Evolutionary conservation across 192 early-diverging fungal genomes (phyloP), one percentile per base, ranked within the genome.

Genomic region (Martensiomyces pterosporus): DNA sequence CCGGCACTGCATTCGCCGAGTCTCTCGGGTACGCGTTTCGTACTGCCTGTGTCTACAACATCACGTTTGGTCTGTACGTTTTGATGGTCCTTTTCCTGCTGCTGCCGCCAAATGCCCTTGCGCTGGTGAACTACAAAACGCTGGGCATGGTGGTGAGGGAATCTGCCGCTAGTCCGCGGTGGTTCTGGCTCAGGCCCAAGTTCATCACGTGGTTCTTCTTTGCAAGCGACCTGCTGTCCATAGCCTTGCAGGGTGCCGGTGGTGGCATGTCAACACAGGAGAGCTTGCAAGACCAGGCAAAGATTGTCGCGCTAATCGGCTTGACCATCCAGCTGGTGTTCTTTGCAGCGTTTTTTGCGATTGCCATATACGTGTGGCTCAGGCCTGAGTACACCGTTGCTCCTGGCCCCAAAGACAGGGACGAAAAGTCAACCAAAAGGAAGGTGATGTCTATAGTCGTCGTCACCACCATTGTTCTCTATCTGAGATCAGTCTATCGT

Each of bases 141-240:
- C 42, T 52, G 3, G 61, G 49, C 13, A 56, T 57, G 13, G 60
- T 72, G 3, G 65, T 72, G 16, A 25, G 46, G 4, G 21, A 58
- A 9, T 14, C 18, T 0, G 10, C 2, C 0, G 52, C 39, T 3
- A 35, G 27, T 3, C 29, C 39, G 3, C 42, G 52, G 23, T 38
- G 24, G 40, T 72, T 72, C 42, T 72, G 52, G 43, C 46, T 72
- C 9, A 42, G 29, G 10, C 52, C 61, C 10, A 43, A 37, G 26
- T 72, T 72, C 43, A 62, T 72, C 44, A 64, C 49, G 35, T 72
- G 68, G 68, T 72, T 72, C 37, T 78, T 74, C 43, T 64, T 78
- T 50, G 39, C 56, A 4, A 60, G 66, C 22, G 76, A 78, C 51
- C 24, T 73, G 2, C 53, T 78, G 26, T 67, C 70, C 3, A 70